Evolutionary conservation across 2,329 filamentous ascomycete species (phyloP).

Genomic region (Dactylellina drechsleri): DNA sequence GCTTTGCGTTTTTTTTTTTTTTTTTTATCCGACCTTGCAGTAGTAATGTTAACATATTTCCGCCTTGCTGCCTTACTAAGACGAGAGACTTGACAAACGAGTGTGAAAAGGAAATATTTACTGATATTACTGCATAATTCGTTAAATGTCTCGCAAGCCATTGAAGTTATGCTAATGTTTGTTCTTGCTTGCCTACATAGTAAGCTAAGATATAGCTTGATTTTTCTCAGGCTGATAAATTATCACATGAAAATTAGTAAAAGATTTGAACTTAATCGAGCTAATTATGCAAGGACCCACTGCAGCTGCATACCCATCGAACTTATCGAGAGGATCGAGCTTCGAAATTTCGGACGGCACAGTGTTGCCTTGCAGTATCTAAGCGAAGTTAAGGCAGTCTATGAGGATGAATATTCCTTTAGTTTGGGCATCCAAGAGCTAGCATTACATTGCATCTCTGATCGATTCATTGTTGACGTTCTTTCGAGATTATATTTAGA

Average conservation of each 20-base stretch:
- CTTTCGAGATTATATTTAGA: slow-evolving; percentile 33
- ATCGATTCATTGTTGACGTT: neutral
- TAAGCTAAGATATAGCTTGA: neutral
- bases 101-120: slow-evolving; percentile 19
- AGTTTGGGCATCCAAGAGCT: neutral
- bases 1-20: slow-evolving; percentile 4
- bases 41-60: slow-evolving; percentile 1
- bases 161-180: no score
- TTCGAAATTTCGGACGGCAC: slow-evolving; percentile 18
- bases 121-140: neutral
- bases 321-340: neutral
- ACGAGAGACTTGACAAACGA: slow-evolving; percentile 17
- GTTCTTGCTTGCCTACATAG: slow-evolving; percentile 30
- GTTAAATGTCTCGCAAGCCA: neutral
- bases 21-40: neutral
- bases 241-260: slow-evolving; percentile 5
- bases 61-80: slow-evolving; percentile 40
- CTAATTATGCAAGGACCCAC: no score
- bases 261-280: neutral
- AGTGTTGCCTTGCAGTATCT: slow-evolving; percentile 37
- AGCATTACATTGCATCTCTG: no score
- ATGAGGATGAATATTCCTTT: slow-evolving; percentile 26
- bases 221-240: neutral
- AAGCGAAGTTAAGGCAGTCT: slow-evolving; percentile 35
- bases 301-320: no score